Conservation (phyloP, 1,284 basidiomycete genomes). For the Singerocomus inundabilis region DNA sequence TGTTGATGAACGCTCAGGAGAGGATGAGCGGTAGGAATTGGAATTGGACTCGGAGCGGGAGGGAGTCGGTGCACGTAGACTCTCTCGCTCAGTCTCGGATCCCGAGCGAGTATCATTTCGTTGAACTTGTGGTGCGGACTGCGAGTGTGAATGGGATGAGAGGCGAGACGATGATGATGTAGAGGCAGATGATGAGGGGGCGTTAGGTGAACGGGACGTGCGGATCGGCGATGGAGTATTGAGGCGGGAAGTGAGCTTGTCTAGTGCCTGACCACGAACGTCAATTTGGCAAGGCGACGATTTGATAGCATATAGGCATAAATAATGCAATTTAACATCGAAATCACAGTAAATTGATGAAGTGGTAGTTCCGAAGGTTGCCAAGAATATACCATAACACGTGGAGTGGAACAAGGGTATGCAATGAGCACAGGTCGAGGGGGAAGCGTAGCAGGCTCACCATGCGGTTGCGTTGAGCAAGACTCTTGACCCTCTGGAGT, state of each 20-base stretch:
- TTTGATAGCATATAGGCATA: slow-evolving; percentile 23
- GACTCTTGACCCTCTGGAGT: slow-evolving; percentile 63
- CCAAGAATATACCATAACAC: slow-evolving; percentile 23
- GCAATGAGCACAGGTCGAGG: slow-evolving; percentile 13
- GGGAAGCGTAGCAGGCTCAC: slow-evolving; percentile 39
- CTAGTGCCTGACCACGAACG: slow-evolving; percentile 50
- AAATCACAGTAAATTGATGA: neutral
- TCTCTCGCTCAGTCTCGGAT: slow-evolving; percentile 75
- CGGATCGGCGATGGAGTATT: slow-evolving; percentile 42
- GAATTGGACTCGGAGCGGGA: slow-evolving; percentile 34
- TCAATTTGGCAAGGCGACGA: slow-evolving; percentile 14
- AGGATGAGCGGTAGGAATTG: slow-evolving; percentile 38
- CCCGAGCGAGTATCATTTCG: slow-evolving; percentile 52
- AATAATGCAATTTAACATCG: slow-evolving; percentile 3
- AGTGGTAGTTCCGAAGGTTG: slow-evolving; percentile 11
- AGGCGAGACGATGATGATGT: slow-evolving; percentile 33
- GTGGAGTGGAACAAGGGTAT: slow-evolving; percentile 24
- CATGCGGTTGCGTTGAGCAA: slow-evolving; percentile 69
- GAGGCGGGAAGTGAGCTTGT: slow-evolving; percentile 59
- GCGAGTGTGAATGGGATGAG: slow-evolving; percentile 30
- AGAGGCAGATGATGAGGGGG: slow-evolving; percentile 33
- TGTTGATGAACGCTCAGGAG: slow-evolving; percentile 42
- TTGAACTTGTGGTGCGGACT: slow-evolving; percentile 22
- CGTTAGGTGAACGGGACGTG: slow-evolving; percentile 36
- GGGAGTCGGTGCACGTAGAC: slow-evolving; percentile 35